Percentiles rank a stretch among this genome's conserved stretches.
phyloP scores from a whole-genome alignment of 192 early-diverging fungal genomes.

The Ambispora gerdemannii region DNA sequence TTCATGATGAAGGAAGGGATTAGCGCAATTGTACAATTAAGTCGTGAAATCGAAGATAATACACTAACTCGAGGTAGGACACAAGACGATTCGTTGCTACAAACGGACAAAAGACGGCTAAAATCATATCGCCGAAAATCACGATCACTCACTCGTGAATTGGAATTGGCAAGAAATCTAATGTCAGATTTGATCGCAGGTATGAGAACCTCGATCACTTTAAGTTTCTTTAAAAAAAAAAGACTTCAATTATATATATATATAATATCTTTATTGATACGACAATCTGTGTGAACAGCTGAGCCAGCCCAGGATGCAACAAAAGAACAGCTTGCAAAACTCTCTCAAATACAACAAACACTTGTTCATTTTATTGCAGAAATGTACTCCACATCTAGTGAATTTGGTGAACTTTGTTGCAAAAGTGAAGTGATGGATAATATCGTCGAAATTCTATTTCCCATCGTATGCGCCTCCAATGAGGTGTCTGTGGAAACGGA shows the following conservation, averaged over 20 bases:
- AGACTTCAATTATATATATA: no score
- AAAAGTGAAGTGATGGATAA: conserved; percentile 51
- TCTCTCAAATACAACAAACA: conserved; percentile 44
- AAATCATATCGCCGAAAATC: conserved; percentile 1
- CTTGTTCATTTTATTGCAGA: conserved; percentile 47
- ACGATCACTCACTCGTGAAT: conserved; percentile 6
- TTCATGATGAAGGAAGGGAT: conserved; percentile 48
- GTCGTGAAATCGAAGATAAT: conserved; percentile 21
- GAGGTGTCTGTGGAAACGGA: conserved; percentile 44
- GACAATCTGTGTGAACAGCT: not conserved
- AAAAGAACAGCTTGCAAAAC: conserved; percentile 32
- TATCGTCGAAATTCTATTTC: conserved; percentile 54
- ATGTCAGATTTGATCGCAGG: not conserved
- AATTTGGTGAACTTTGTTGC: conserved; percentile 51
- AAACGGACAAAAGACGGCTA: not conserved
- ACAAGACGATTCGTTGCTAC: conserved; percentile 23
- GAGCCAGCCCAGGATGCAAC: conserved; percentile 1
- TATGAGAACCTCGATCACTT: not conserved
- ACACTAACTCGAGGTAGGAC: not conserved
- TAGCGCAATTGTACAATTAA: conserved; percentile 28
- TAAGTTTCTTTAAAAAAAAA: no score
- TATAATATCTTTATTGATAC: no score
- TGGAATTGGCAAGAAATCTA: not conserved
- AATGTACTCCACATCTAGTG: conserved; percentile 45
- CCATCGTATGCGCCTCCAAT: conserved; percentile 47